Conservation (phyloP, 495 filamentous ascomycete genomes). For the Cercophora sp. region DNA sequence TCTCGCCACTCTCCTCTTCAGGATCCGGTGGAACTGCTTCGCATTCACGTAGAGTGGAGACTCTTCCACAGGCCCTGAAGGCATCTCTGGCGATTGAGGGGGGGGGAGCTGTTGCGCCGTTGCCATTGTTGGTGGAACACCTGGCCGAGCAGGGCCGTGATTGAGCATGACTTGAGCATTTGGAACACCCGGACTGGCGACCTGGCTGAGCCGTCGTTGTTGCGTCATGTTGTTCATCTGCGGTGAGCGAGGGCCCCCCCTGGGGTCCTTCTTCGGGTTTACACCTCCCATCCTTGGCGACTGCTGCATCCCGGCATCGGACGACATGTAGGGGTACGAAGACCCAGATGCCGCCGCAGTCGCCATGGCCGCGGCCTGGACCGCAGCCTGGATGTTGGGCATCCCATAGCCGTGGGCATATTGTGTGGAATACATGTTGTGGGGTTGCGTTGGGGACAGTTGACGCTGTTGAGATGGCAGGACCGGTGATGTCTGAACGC, state of each 20-base stretch:
- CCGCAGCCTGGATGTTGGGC: conserved; percentile 50
- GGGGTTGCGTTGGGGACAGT: conserved; percentile 48
- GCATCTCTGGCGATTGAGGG: conserved; percentile 79
- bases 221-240: conserved; percentile 52
- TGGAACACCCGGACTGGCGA: conserved; percentile 59
- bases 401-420: conserved; percentile 57
- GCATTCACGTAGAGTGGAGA: conserved; percentile 97
- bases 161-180: conserved; percentile 56
- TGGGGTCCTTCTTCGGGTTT: conserved; percentile 59
- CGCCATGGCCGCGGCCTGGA: conserved; percentile 57
- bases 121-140: conserved; percentile 45
- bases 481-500: conserved; percentile 58
- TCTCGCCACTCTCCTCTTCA: conserved; percentile 88
- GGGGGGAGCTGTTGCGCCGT: conserved; percentile 51
- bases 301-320: conserved; percentile 53
- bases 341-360: conserved; percentile 65
- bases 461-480: conserved; percentile 57
- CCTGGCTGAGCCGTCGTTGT: conserved; percentile 58
- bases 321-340: conserved; percentile 53
- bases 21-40: conserved; percentile 96
- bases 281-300: conserved; percentile 57
- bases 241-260: conserved; percentile 55
- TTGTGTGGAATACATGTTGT: conserved; percentile 56
- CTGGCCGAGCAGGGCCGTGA: conserved; percentile 42
- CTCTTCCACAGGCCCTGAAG: conserved; percentile 74